Percentiles rank a stretch among this genome's conserved stretches.
These are phyloP conservation scores for Podospora appendiculata DNA, from an alignment of 495 filamentous ascomycete species.

Conservation along the genomic window DNA sequence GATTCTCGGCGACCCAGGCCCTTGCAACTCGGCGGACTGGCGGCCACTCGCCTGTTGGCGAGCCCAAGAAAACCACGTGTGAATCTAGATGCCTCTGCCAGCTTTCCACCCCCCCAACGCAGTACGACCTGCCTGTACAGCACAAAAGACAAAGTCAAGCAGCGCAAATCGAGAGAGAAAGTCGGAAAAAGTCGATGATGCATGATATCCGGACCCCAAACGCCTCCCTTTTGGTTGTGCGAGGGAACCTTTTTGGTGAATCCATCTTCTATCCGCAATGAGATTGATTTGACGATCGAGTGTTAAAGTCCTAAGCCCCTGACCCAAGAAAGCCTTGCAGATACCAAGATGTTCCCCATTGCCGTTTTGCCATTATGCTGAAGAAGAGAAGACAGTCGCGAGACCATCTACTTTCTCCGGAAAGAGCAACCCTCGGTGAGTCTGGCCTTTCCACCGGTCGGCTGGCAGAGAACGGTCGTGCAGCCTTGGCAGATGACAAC, in stretches of 20 bases:
- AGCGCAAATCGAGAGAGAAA: conserved; percentile 31
- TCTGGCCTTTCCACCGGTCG: conserved; percentile 92
- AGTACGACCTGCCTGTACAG: conserved; percentile 36
- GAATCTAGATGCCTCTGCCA: conserved; percentile 41
- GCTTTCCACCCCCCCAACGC: conserved; percentile 41
- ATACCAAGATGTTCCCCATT: conserved; percentile 37
- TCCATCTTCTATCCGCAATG: conserved; percentile 73
- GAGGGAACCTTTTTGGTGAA: conserved; percentile 45
- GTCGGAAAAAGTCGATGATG: conserved; percentile 46
- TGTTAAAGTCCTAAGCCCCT: conserved; percentile 41
- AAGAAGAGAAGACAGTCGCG: conserved; percentile 38
- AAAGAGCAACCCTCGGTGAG: conserved; percentile 99
- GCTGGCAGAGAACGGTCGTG: conserved; percentile 96
- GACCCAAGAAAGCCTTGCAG: conserved; percentile 41
- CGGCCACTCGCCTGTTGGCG: conserved; percentile 20
- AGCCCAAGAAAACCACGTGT: conserved; percentile 29
- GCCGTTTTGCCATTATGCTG: conserved; percentile 35
- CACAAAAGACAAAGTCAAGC: conserved; percentile 18
- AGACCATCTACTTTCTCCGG: conserved; percentile 85
- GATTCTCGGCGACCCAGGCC: conserved; percentile 50
- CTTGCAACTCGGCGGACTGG: conserved; percentile 36
- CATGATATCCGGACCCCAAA: conserved; percentile 87
- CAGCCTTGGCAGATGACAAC: conserved; percentile 98
- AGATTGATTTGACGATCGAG: conserved; percentile 32
- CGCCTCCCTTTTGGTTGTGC: conserved; percentile 36